Conservation (phyloP, 108 stramenopile species). For the Skeletonema marinoi region DNA sequence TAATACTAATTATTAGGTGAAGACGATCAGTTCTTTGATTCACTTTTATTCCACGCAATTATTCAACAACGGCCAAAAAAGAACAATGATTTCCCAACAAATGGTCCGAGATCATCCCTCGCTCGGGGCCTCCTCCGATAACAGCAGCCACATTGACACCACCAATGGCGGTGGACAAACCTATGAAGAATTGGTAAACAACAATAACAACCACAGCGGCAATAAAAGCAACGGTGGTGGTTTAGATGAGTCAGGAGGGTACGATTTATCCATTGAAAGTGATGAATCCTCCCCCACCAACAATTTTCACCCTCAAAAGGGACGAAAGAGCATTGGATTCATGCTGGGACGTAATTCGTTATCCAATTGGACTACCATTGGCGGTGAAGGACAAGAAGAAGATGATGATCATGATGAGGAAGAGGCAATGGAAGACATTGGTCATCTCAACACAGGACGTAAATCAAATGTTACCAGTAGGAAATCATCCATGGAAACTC, state of each 20-base stretch:
- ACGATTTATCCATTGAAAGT: conserved; percentile 1
- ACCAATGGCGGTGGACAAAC: conserved; percentile 22
- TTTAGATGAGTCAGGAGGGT: conserved; percentile 8
- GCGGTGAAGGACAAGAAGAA: background rate
- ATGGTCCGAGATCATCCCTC: conserved; percentile 20
- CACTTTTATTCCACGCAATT: background rate
- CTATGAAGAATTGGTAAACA: conserved; percentile 46
- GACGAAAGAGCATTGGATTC: conserved; percentile 37
- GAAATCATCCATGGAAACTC: background rate
- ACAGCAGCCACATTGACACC: background rate
- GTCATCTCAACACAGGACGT: conserved; percentile 3
- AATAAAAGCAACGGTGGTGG: background rate
- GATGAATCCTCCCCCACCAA: background rate
- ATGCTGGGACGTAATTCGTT: conserved; percentile 31
- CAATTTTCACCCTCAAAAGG: background rate
- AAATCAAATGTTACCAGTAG: background rate
- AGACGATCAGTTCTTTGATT: too few relatives aligned
- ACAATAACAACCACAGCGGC: background rate
- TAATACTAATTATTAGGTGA: too few relatives aligned
- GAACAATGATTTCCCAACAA: conserved; percentile 4
- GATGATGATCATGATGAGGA: background rate
- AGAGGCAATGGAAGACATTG: conserved; percentile 4
- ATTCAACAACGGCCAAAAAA: background rate
- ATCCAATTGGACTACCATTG: conserved; percentile 27
- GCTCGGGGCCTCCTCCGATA: conserved; percentile 3